Evolutionary conservation across 805 yeast genomes (phyloP).

Genomic region (fission yeast (Schizosaccharomyces pombe)): DNA sequence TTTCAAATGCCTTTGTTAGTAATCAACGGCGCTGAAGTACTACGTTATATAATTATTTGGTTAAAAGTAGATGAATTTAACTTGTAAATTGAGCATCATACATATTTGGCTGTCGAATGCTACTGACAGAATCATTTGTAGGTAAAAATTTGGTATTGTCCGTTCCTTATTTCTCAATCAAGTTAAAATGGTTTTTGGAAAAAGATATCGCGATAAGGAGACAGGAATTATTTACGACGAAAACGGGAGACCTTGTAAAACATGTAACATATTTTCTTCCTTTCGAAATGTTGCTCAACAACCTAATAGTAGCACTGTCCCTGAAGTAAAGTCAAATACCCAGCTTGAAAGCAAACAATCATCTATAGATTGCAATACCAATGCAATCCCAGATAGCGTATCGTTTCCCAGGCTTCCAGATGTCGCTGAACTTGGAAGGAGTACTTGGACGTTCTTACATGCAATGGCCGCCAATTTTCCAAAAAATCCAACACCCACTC

Average conservation of each 20-base stretch:
- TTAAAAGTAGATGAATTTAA: too few species aligned
- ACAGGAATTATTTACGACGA: conserved; percentile 35
- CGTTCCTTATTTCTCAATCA: too few species aligned
- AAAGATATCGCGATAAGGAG: not conserved
- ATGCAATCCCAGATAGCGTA: conserved; percentile 10
- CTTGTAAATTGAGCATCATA: too few species aligned
- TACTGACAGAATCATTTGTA: too few species aligned
- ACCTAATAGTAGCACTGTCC: not conserved
- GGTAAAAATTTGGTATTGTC: too few species aligned
- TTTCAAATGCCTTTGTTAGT: too few species aligned
- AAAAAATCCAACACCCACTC: conserved; percentile 30
- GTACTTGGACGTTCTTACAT: conserved; percentile 84
- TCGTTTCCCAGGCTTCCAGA: conserved; percentile 61
- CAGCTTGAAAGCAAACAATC: too few species aligned
- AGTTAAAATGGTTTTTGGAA: not conserved
- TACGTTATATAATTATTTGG: too few species aligned
- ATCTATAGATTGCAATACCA: too few species aligned
- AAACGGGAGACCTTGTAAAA: conserved; percentile 77
- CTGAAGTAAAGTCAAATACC: not conserved
- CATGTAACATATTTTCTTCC: conserved; percentile 5
- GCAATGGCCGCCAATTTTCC: conserved; percentile 81
- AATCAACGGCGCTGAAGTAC: too few species aligned
- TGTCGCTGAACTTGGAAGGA: conserved; percentile 50
- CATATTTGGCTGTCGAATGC: too few species aligned
- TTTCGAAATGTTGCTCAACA: not conserved